Evolutionary conservation across 169 alveolate species (phyloP), one percentile per base, ranked within the genome.

Genomic region (Babesia caballi): DNA sequence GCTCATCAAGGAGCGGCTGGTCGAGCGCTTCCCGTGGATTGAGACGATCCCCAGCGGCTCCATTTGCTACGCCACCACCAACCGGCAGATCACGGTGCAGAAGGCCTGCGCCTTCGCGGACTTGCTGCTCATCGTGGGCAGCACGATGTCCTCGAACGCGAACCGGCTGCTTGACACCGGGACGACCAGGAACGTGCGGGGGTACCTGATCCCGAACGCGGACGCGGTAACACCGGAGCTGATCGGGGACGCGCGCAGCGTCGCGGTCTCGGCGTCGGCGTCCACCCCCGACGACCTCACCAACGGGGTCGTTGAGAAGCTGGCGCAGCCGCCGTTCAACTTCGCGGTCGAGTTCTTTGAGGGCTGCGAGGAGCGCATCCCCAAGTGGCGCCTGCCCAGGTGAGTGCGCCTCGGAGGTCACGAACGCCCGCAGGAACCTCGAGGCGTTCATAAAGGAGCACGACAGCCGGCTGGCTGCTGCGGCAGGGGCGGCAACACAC

Each of bases 1-100:
- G 33, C 68, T 81, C n/a, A 85, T 91, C 11, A 66, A 66, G 47
- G 84, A 80, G 17, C 85, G 90, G 33, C 59, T 91, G 52, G 47
- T 68, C 36, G 58, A 69, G 27, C 65, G 84, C 21, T 91, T 25
- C 46, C 94, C 95, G 17, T 47, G 78, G 35, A 81, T 86, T 21
- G 90, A 89, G 74, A 86, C 91, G 3, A 91, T 91, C 27, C 94
- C 94, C 21, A 85, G 93, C 47, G 95, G 95, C 5, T 89, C 94
- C 42, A 85, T 91, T 51, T 91, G 95, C 60, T 91, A 89, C 68
- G 95, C 95, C 27, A 91, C 95, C 14, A 84, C 95, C 25, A 91
- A 91, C 50, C 72, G 95, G 25, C 95, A 91, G 59, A 57, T 49
- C 7, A 94, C 95, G 17, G 78, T 89, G n/a, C 89, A 63, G 28